Percentiles rank a stretch among this genome's conserved stretches.
Conservation (phyloP, 1,284 basidiomycete species). For the Rhodofomes roseus region DNA sequence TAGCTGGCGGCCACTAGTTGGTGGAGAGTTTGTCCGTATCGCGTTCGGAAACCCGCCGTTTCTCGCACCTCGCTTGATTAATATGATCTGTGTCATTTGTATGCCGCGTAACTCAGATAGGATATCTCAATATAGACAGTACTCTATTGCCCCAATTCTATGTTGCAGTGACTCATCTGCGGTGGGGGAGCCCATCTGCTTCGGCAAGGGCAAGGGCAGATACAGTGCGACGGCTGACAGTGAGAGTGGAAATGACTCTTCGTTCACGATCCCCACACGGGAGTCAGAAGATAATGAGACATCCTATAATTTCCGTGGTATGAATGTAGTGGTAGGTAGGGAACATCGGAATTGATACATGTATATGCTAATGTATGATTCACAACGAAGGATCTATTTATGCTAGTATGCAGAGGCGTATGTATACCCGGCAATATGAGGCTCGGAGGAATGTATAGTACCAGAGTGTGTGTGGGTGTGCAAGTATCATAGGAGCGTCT, state of each 20-base stretch:
- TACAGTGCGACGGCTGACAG: too few relatives aligned
- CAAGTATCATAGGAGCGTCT: not conserved
- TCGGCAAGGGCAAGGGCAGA: too few relatives aligned
- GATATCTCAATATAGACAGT: too few relatives aligned
- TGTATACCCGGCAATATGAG: not conserved
- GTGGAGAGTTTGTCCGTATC: too few relatives aligned
- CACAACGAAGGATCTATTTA: not conserved
- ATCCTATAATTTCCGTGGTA: slow-evolving; percentile 3
- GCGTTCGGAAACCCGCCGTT: too few relatives aligned
- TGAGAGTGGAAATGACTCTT: not conserved
- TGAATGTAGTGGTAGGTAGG: not conserved
- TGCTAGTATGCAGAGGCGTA: not conserved
- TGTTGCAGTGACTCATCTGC: too few relatives aligned
- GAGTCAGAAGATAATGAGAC: not conserved
- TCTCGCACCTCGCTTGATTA: too few relatives aligned
- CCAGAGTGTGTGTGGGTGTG: not conserved
- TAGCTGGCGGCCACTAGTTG: too few relatives aligned
- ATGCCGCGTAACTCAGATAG: too few relatives aligned
- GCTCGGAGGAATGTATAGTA: not conserved
- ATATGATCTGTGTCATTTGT: too few relatives aligned
- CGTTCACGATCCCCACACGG: not conserved
- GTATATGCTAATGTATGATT: not conserved
- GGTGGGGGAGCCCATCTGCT: too few relatives aligned
- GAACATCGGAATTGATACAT: not conserved
- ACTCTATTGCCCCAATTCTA: too few relatives aligned